Percentiles rank a stretch among this genome's conserved stretches.
These are phyloP conservation scores for Dipteronia dyeriana DNA, from an alignment of 345 rosid genomes.

Conservation along the genomic window DNA sequence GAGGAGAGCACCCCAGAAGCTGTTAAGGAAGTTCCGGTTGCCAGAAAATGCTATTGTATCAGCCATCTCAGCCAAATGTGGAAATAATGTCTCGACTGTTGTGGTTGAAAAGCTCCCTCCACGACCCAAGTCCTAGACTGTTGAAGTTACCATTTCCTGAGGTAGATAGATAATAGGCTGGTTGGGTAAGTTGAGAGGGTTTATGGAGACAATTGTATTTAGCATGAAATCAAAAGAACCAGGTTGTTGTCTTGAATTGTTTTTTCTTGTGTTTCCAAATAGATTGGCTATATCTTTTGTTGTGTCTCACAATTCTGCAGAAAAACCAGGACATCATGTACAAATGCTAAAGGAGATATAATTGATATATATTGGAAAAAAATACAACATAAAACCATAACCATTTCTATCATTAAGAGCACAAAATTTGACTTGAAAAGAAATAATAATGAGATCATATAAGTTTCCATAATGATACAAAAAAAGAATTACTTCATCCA, in stretches of 20 bases:
- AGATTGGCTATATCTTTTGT: too few relatives aligned
- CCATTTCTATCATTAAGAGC: not conserved
- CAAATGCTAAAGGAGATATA: not conserved
- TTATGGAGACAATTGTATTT: not conserved
- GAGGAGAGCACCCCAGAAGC: constrained; percentile 48
- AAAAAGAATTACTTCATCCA: not conserved
- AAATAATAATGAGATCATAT: not conserved
- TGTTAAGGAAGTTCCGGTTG: constrained; percentile 63
- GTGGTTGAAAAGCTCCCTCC: constrained; percentile 60
- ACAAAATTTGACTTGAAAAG: not conserved
- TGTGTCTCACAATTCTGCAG: too few relatives aligned
- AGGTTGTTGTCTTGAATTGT: not conserved
- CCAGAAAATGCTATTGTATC: constrained; percentile 57
- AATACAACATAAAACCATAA: not conserved
- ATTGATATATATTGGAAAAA: not conserved
- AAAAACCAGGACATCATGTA: too few relatives aligned
- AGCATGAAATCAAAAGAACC: not conserved
- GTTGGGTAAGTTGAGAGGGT: not conserved
- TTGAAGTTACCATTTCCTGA: constrained; percentile 56
- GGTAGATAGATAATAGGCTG: not conserved
- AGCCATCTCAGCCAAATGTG: constrained; percentile 56
- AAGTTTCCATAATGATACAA: not conserved
- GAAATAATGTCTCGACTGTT: constrained; percentile 58
- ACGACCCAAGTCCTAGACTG: constrained; percentile 53
- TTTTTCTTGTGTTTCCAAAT: not conserved